phyloP scores from a whole-genome alignment of 108 stramenopile genomes.

The Chaetoceros muelleri region DNA sequence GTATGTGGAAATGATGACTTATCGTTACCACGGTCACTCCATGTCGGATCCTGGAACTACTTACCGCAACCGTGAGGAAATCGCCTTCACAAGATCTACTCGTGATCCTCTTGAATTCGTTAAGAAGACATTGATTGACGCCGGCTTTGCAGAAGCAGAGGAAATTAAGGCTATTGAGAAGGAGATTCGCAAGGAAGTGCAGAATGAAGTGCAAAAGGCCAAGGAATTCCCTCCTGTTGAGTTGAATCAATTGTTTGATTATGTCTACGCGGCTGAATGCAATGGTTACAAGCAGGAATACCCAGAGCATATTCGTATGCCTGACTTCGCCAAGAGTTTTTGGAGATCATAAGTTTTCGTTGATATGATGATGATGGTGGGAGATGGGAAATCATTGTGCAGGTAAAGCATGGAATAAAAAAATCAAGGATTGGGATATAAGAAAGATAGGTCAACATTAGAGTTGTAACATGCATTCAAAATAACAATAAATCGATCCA shows the following conservation, averaged over 20 bases:
- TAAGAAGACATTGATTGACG: conserved; percentile 87
- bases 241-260: conserved; percentile 35
- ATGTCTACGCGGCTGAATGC: conserved; percentile 53
- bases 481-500: no score
- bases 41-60: conserved; percentile 99
- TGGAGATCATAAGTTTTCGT: conserved; percentile 6
- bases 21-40: conserved; percentile 99
- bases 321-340: conserved; percentile 65
- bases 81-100: conserved; percentile 91
- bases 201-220: conserved; percentile 74
- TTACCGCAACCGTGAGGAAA: conserved; percentile 99
- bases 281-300: conserved; percentile 45
- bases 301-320: conserved; percentile 80
- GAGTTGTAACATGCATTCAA: no score
- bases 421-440: no score
- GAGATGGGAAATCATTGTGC: background rate
- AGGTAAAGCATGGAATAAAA: no score
- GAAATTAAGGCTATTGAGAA: conserved; percentile 97
- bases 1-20: conserved; percentile 97
- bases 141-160: conserved; percentile 77
- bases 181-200: conserved; percentile 88
- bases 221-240: conserved; percentile 60
- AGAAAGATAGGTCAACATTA: no score
- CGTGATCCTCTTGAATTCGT: conserved; percentile 97
- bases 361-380: no score